A percentile compares a stretch with the other conserved stretches of the same genome.
Evolutionary conservation across 495 filamentous ascomycete species (phyloP).

Genomic region (Lophium mytilinum): DNA sequence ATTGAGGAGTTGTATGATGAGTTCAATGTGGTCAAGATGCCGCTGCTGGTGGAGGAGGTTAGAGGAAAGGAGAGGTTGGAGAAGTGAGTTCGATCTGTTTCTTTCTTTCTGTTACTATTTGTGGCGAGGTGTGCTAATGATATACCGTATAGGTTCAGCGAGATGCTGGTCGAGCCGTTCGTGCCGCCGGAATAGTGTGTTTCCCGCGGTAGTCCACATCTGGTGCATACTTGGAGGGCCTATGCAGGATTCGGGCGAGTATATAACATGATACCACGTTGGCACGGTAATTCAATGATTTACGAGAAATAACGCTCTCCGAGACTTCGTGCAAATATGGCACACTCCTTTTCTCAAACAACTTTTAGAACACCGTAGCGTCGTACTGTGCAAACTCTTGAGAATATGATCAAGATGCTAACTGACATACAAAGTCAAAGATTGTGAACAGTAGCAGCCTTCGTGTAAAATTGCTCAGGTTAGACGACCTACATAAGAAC

Average conservation of each 20-base stretch:
- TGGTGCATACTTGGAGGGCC: background rate
- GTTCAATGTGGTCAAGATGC: constrained; percentile 98
- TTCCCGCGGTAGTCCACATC: background rate
- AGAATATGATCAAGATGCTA: too few relatives aligned
- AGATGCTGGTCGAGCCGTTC: constrained; percentile 85
- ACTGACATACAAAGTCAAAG: too few relatives aligned
- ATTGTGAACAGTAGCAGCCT: too few relatives aligned
- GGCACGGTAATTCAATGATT: too few relatives aligned
- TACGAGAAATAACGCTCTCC: too few relatives aligned
- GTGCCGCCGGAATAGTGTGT: constrained; percentile 56
- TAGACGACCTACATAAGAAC: too few relatives aligned
- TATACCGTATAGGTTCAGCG: constrained; percentile 57
- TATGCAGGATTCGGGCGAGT: background rate
- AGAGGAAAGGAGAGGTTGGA: constrained; percentile 89
- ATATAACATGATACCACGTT: background rate
- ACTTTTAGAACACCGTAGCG: too few relatives aligned
- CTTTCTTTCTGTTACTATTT: background rate
- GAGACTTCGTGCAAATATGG: too few relatives aligned
- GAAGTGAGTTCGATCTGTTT: constrained; percentile 43
- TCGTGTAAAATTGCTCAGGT: too few relatives aligned
- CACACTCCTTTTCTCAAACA: too few relatives aligned
- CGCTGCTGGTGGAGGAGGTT: constrained; percentile 88
- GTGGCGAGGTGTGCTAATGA: constrained; percentile 18
- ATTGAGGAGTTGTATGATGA: constrained; percentile 98
- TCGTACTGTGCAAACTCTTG: too few relatives aligned